Evolutionary conservation across 2,329 filamentous ascomycete genomes (phyloP).

Genomic region (Colletotrichum simmondsii): DNA sequence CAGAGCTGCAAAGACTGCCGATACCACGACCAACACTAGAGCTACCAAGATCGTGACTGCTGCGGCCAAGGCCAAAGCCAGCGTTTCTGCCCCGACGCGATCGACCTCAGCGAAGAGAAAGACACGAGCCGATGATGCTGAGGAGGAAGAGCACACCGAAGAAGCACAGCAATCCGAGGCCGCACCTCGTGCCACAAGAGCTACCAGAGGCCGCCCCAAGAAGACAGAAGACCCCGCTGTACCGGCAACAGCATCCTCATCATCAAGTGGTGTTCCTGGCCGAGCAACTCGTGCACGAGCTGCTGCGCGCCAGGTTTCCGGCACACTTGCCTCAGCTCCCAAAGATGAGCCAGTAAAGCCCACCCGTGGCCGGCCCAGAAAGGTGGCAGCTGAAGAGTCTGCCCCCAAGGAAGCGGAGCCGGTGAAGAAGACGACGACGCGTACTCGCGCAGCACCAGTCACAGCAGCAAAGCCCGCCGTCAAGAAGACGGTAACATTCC

Average conservation of each 20-base stretch:
- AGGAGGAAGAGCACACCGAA: conserved; percentile 57
- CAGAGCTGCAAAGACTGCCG: conserved; percentile 53
- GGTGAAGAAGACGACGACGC: conserved; percentile 38
- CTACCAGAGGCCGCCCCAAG: conserved; percentile 58
- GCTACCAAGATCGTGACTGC: conserved; percentile 60
- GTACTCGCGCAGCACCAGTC: conserved; percentile 39
- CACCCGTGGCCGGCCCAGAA: conserved; percentile 58
- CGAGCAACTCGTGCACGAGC: conserved; percentile 44
- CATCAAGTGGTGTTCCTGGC: conserved; percentile 33
- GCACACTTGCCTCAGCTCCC: conserved; percentile 36
- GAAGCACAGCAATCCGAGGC: conserved; percentile 40
- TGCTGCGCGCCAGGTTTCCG: conserved; percentile 40
- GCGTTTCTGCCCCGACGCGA: conserved; percentile 39
- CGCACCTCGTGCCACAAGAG: conserved; percentile 46
- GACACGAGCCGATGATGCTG: conserved; percentile 62
- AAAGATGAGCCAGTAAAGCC: conserved; percentile 43
- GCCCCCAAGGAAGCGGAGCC: conserved; percentile 41
- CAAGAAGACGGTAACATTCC: conserved; percentile 73
- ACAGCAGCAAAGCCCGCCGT: conserved; percentile 53
- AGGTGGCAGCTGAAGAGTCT: conserved; percentile 39
- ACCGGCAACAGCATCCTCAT: conserved; percentile 27
- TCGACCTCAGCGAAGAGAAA: conserved; percentile 59
- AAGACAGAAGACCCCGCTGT: conserved; percentile 46
- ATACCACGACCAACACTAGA: conserved; percentile 47
- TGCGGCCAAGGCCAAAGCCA: conserved; percentile 58